Base-by-base conservation (phyloP, 2,329 filamentous ascomycete genomes). In the Venturia effusa region DNA sequence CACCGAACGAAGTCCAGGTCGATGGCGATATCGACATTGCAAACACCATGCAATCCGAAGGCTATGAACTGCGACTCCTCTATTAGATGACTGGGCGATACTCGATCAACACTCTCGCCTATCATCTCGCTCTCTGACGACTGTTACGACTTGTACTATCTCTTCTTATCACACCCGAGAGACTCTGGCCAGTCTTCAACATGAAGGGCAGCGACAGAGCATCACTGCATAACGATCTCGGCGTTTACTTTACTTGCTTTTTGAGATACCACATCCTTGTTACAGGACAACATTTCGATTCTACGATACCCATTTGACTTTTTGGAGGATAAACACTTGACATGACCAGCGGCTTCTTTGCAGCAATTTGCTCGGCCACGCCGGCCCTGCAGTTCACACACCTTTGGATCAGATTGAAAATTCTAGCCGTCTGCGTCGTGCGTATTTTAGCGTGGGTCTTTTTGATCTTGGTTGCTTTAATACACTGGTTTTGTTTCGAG, bases 11-110 rank as follows among this genome's bases (percentile, higher is more conserved):
- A 66, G 74, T 80, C 32, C 76, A 80, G 65, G 77, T 77, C 64
- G 79, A 82, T 68, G 78, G 78, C 67, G 78, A 80, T 64, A 70
- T 80, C 41, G 69, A 73, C 54, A 73, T 76, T 24, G 68, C 74
- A 11, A 74, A 79, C 68, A 78, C 77, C 65, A 71, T 77, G 51
- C 73, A 74, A 68, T 76, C 77, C 54, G 75, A 74, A 59, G 77
- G 77, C 57, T 81, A 80, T 69, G 78, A 80, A 72, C 74, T 81
- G 64, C 77, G 77, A 64, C 74, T 81, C 64, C 73, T 79, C 65
- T 81, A 77, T 70, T 81, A 62, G 30, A 1, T 19, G 17, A n/a
- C 32, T 34, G 22, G 17, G 10, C 30, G n/a, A 51, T 11, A 17
- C 2, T 57, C 2, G 8, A 34, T 8, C 41, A 13, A 4, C 15